phyloP scores from a whole-genome alignment of 345 rosid species.

The Pelargonium nanum region DNA sequence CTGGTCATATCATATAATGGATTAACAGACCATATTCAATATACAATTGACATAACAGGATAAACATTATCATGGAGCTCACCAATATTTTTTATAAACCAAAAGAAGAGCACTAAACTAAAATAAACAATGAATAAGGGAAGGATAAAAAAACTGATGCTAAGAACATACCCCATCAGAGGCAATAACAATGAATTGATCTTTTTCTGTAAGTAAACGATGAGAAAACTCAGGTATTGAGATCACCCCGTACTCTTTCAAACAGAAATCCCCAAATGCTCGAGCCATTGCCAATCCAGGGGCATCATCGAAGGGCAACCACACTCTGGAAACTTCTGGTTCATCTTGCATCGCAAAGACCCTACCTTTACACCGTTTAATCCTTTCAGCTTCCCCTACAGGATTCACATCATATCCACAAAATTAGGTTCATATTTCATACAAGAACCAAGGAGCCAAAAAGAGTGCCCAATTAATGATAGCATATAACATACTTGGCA shows the following conservation, averaged over 20 bases:
- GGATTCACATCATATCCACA: slow-evolving; percentile 12
- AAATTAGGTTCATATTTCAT: slow-evolving; percentile 1
- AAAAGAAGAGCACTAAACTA: no score
- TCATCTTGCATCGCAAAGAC: slow-evolving; percentile 98
- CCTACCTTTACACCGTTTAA: slow-evolving; percentile 88
- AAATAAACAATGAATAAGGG: no score
- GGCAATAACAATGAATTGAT: slow-evolving; percentile 94
- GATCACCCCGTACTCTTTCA: slow-evolving; percentile 96
- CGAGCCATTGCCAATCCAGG: slow-evolving; percentile 99
- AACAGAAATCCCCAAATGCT: slow-evolving; percentile 97
- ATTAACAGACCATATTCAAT: no score
- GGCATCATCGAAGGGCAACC: slow-evolving; percentile 98
- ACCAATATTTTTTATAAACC: no score
- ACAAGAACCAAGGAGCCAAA: neutral
- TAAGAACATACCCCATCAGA: slow-evolving; percentile 77
- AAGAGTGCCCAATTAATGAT: neutral
- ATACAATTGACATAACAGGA: no score
- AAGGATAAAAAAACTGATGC: no score
- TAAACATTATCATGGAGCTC: no score
- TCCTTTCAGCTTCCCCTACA: slow-evolving; percentile 93
- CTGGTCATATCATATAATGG: no score
- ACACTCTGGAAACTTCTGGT: slow-evolving; percentile 94
- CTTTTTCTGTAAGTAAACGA: slow-evolving; percentile 64
- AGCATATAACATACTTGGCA: slow-evolving; percentile 63
- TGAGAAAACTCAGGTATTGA: slow-evolving; percentile 91